Evolutionary conservation across 2,329 filamentous ascomycete genomes (phyloP).

Genomic region (Gaeumannomyces tritici): DNA sequence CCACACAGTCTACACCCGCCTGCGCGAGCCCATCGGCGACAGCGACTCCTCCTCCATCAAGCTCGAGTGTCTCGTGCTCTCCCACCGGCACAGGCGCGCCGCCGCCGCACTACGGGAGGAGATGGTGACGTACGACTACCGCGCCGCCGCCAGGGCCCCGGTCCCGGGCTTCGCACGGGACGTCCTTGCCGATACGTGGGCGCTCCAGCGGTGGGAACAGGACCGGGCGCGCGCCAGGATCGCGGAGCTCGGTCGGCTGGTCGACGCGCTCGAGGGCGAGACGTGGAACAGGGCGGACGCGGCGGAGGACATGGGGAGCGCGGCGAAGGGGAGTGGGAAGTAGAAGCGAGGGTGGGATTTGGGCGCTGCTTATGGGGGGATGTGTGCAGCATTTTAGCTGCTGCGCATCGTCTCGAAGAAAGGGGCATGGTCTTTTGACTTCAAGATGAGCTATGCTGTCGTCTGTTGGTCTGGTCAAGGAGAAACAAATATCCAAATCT

Average conservation of each 20-base stretch:
- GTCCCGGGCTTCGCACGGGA: slow-evolving; percentile 31
- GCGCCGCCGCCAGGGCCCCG: slow-evolving; percentile 22
- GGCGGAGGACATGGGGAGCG: slow-evolving; percentile 56
- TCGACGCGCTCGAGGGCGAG: slow-evolving; percentile 55
- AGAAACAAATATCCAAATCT: no score
- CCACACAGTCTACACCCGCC: neutral
- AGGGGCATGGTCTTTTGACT: no score
- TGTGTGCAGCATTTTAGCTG: no score
- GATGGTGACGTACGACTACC: slow-evolving; percentile 64
- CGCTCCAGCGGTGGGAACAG: slow-evolving; percentile 46
- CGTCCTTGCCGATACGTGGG: slow-evolving; percentile 23
- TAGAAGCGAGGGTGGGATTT: neutral
- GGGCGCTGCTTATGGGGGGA: no score
- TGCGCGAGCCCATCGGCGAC: neutral
- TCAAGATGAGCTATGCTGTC: no score
- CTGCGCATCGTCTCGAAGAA: no score
- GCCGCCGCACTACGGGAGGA: slow-evolving; percentile 72
- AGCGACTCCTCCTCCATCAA: slow-evolving; percentile 43
- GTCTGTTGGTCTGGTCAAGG: no score
- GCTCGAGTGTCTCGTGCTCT: slow-evolving; percentile 57
- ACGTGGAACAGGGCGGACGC: slow-evolving; percentile 68
- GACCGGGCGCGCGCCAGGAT: slow-evolving; percentile 41
- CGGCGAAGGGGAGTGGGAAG: slow-evolving; percentile 9
- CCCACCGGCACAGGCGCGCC: slow-evolving; percentile 61
- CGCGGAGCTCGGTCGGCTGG: slow-evolving; percentile 42